Base-by-base conservation (phyloP, 2,329 filamentous ascomycete genomes). In the Grosmannia penicillata region DNA sequence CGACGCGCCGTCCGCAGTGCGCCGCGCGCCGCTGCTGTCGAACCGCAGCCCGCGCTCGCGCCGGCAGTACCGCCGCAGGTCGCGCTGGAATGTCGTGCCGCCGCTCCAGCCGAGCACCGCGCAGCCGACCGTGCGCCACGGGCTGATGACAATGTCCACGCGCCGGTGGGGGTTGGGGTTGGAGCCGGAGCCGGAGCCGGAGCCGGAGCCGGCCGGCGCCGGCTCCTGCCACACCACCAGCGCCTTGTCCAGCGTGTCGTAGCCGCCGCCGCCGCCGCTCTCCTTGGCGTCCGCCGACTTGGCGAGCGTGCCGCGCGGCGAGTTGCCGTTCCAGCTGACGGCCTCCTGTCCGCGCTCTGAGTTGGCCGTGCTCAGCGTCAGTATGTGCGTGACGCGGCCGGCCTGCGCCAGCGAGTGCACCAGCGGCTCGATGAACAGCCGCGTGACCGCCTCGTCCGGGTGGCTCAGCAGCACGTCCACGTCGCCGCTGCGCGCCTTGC, bases 151-250 rank as follows among this genome's bases (percentile, higher is more conserved):
- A 41, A 96, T 94, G 53, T 96, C 89, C 1, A 96, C 87, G 33
- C 89, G 70, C 17, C 86, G 74, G 53, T 94, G 89, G 1, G 71
- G 68, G 48, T 85, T 84, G 0, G 75, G 69, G 43, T 86, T 87
- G 2, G 58, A 57, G 0, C 52, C 56, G 6, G 44, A 40, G 4
- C 58, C 54, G 9, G 25, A 4, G 22, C 18, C 11, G n/a, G 4
- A 9, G 1, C 26, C 15, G n/a, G 6, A 17, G 28, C 14, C 14
- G 9, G n/a, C n/a, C n/a, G n/a, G n/a, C n/a, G n/a, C n/a, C 0
- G 78, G 78, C 50, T 86, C 66, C 53, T 93, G 83, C 89, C 89
- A 96, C 0, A 95, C 85, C 1, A 95, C 81, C 37, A 96, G 62
- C 0, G 86, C 86, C 56, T 95, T 95, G 56, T 96, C 87, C 1